Evolutionary conservation across 202 grass and related monocot genomes (phyloP).

Genomic region (Alloteropsis angusta): DNA sequence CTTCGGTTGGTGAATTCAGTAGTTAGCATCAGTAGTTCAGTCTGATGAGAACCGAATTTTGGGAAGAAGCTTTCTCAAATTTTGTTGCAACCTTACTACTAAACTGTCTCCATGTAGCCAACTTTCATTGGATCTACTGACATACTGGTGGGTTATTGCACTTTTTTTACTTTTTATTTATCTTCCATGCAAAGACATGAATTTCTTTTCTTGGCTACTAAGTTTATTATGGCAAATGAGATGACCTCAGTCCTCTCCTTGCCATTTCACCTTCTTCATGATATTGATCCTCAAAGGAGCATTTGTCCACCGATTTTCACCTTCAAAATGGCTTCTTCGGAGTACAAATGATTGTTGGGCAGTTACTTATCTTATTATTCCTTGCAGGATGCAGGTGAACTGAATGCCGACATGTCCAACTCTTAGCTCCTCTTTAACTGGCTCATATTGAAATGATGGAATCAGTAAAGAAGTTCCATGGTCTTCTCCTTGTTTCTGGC

Average conservation of each 20-base stretch:
- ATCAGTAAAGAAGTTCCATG: slow-evolving; percentile 44
- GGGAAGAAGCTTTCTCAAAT: neutral
- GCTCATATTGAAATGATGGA: slow-evolving; percentile 19
- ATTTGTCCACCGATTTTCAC: neutral
- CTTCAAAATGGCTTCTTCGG: neutral
- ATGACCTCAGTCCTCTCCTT: neutral
- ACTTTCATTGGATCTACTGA: neutral
- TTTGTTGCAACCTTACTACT: neutral
- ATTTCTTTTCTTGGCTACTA: neutral
- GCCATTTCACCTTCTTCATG: neutral
- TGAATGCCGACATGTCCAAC: neutral
- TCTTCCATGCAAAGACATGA: neutral
- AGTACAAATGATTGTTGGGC: neutral
- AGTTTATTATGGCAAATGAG: slow-evolving; percentile 10
- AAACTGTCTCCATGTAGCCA: neutral
- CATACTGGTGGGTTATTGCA: slow-evolving; percentile 20
- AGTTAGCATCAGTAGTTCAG: neutral
- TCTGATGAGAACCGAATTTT: neutral
- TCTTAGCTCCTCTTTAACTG: neutral
- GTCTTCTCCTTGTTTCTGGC: slow-evolving; percentile 35
- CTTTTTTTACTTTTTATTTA: neutral
- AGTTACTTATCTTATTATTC: slow-evolving; percentile 2
- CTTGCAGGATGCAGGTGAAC: slow-evolving; percentile 20
- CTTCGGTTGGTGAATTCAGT: slow-evolving; percentile 35
- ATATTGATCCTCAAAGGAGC: neutral